Percentiles rank a stretch among this genome's conserved stretches.
Evolutionary conservation across 257 asterid genomes (phyloP).

Genomic region (Plantago major): DNA sequence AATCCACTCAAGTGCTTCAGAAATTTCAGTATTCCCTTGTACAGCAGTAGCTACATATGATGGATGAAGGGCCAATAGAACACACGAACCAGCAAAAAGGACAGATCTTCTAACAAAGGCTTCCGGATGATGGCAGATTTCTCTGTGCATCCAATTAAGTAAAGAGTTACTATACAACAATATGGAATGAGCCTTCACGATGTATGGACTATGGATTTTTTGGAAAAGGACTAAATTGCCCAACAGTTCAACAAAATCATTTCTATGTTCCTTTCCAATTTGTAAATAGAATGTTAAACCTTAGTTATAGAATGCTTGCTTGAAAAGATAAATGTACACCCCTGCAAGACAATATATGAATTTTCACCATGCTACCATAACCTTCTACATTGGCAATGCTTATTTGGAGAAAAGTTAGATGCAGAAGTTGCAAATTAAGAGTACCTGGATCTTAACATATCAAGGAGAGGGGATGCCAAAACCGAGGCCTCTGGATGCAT

Average conservation of each 20-base stretch:
- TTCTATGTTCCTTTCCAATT: no score
- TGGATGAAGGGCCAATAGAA: slow-evolving; percentile 81
- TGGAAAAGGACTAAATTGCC: no score
- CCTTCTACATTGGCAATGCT: neutral
- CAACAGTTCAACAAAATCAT: no score
- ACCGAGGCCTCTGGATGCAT: slow-evolving; percentile 97
- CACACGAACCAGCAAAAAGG: slow-evolving; percentile 83
- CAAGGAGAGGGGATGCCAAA: slow-evolving; percentile 81
- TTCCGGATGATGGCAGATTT: slow-evolving; percentile 69
- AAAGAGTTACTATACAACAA: neutral
- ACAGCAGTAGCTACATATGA: slow-evolving; percentile 73
- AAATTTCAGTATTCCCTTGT: slow-evolving; percentile 61
- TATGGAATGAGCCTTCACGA: slow-evolving; percentile 1
- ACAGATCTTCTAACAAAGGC: slow-evolving; percentile 89
- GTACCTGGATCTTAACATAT: slow-evolving; percentile 82
- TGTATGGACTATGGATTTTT: no score
- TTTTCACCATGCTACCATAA: no score
- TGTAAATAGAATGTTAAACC: no score
- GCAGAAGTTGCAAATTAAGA: slow-evolving; percentile 12
- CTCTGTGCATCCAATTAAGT: slow-evolving; percentile 40
- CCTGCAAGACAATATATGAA: no score
- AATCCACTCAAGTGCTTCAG: slow-evolving; percentile 87
- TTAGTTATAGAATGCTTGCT: no score
- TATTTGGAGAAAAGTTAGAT: slow-evolving; percentile 13
- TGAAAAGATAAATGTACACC: no score